Percentiles rank a stretch among this genome's conserved stretches.
Evolutionary conservation across 1,284 basidiomycete genomes (phyloP).

Genomic region (Phellopilus nigrolimitatus): DNA sequence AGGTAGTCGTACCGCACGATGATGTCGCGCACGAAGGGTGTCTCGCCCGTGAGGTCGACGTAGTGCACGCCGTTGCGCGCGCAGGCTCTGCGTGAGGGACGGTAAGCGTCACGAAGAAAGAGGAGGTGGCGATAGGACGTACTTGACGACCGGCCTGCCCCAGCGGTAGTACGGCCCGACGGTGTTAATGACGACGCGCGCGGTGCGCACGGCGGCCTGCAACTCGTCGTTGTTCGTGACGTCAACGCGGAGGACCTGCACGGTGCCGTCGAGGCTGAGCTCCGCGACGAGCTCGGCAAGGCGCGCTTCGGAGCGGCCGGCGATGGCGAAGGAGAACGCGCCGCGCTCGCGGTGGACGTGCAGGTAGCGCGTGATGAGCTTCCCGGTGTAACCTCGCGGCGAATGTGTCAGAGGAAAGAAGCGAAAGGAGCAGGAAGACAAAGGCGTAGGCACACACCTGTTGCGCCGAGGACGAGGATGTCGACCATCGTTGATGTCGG

Average conservation of each 20-base stretch:
- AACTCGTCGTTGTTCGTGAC: slow-evolving; percentile 43
- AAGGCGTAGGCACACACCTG: slow-evolving; percentile 31
- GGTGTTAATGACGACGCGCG: slow-evolving; percentile 61
- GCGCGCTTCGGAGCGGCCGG: slow-evolving; percentile 54
- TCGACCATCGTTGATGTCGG: slow-evolving; percentile 30
- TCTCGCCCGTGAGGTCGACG: slow-evolving; percentile 60
- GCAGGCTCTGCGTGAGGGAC: slow-evolving; percentile 39
- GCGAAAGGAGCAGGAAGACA: slow-evolving; percentile 22
- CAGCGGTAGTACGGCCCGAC: slow-evolving; percentile 63
- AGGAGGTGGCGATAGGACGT: slow-evolving; percentile 21
- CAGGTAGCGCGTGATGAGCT: slow-evolving; percentile 58
- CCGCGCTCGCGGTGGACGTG: slow-evolving; percentile 52
- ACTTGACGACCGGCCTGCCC: slow-evolving; percentile 61
- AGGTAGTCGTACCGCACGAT: slow-evolving; percentile 55
- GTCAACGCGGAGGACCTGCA: slow-evolving; percentile 47
- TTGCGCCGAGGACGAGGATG: slow-evolving; percentile 61
- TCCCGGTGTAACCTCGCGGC: slow-evolving; percentile 49
- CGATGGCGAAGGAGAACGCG: slow-evolving; percentile 56
- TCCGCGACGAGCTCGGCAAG: slow-evolving; percentile 38
- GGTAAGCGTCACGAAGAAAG: background rate
- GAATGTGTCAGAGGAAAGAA: background rate
- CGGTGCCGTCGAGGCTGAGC: slow-evolving; percentile 33
- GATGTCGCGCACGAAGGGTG: slow-evolving; percentile 46
- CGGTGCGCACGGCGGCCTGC: slow-evolving; percentile 46
- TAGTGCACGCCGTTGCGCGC: slow-evolving; percentile 54